A percentile compares a stretch with the other conserved stretches of the same genome.
Conservation (phyloP, 345 rosid species). For the Kandelia obovata region DNA sequence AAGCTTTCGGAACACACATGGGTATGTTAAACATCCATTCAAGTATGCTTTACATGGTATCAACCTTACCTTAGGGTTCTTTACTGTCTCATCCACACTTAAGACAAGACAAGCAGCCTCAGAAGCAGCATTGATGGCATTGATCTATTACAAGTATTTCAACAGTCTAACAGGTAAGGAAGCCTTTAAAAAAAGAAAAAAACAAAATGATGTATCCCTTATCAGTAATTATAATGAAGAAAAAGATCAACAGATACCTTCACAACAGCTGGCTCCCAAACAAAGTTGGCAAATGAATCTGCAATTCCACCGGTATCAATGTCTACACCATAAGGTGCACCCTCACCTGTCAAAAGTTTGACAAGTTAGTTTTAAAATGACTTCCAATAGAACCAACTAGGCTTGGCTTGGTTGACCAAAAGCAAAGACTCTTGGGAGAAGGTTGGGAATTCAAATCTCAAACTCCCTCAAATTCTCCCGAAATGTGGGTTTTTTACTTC, state of each 20-base stretch:
- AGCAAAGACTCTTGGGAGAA: too few species aligned
- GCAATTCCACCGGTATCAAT: constrained; percentile 92
- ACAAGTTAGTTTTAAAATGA: background rate
- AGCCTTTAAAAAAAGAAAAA: too few species aligned
- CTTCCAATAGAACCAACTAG: background rate
- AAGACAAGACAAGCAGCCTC: constrained; percentile 96
- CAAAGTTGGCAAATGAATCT: constrained; percentile 93
- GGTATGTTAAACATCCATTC: background rate
- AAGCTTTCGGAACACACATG: background rate
- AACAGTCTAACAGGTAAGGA: background rate
- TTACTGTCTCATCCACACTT: constrained; percentile 97
- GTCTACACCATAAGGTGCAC: constrained; percentile 92
- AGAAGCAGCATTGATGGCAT: constrained; percentile 98
- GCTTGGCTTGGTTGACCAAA: background rate
- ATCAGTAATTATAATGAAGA: background rate
- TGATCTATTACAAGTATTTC: constrained; percentile 50
- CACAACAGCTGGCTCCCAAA: constrained; percentile 99
- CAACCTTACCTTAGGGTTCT: constrained; percentile 84
- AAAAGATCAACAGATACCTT: constrained; percentile 47
- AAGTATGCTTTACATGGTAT: background rate
- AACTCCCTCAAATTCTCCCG: too few species aligned
- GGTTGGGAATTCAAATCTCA: too few species aligned
- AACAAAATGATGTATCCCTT: background rate
- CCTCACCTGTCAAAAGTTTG: constrained; percentile 55
- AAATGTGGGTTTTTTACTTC: too few species aligned